Evolutionary conservation across 2,329 filamentous ascomycete species (phyloP).

Genomic region (Botryotinia convoluta): DNA sequence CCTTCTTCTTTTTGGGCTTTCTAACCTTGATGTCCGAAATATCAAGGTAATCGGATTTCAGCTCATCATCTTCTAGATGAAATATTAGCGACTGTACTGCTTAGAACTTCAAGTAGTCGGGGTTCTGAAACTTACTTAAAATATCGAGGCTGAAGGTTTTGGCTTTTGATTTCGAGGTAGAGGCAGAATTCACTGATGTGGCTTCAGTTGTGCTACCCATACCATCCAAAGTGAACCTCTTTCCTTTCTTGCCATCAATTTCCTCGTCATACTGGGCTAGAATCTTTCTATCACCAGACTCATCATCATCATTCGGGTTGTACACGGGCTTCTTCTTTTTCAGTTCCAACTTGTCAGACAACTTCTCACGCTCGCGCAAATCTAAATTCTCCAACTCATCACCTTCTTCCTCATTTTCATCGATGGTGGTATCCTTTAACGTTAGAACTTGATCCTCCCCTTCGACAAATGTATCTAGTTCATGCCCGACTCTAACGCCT

Average conservation of each 20-base stretch:
- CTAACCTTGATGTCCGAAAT: constrained; percentile 85
- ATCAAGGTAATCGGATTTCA: constrained; percentile 84
- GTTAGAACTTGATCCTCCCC: constrained; percentile 87
- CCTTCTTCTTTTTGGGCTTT: constrained; percentile 91
- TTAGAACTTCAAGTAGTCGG: background rate
- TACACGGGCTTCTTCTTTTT: constrained; percentile 92
- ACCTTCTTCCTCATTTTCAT: constrained; percentile 78
- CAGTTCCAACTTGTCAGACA: constrained; percentile 73
- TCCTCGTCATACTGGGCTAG: constrained; percentile 95
- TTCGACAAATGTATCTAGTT: constrained; percentile 76
- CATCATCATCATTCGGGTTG: constrained; percentile 74
- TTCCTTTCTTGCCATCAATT: constrained; percentile 84
- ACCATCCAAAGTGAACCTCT: constrained; percentile 82
- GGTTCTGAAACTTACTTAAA: constrained; percentile 44
- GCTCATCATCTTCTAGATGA: constrained; percentile 55
- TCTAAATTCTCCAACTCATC: constrained; percentile 83
- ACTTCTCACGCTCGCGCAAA: constrained; percentile 67
- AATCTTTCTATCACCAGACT: constrained; percentile 63
- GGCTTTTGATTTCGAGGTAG: constrained; percentile 58
- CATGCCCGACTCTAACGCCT: constrained; percentile 89
- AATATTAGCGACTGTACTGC: constrained; percentile 37
- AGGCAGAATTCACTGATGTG: constrained; percentile 46
- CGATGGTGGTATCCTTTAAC: constrained; percentile 87
- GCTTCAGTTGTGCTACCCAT: constrained; percentile 68
- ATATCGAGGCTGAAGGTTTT: constrained; percentile 78